Evolutionary conservation across 768 basidiomycete genomes (phyloP), one percentile per base, ranked within the genome.

Genomic region (Glaciozyma martinii): DNA sequence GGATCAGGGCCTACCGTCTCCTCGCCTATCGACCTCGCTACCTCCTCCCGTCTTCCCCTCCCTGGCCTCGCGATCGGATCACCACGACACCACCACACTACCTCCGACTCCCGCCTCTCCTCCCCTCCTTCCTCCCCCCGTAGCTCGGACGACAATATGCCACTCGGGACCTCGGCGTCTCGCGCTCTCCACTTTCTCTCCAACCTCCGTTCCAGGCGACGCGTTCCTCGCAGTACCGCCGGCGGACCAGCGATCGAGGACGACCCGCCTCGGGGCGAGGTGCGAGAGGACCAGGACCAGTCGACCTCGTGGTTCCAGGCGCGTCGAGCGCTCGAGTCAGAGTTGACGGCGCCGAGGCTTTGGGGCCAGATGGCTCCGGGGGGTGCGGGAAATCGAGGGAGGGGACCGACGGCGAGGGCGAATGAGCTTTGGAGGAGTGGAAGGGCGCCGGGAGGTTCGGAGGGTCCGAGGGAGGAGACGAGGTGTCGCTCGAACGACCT

Each of bases 351-450:
- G 21, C 33, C 44, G 33, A 10, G 33, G 15, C 50, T 59, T 5
- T 59, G 57, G 57, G 52, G 62, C 13, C 53, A 42, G 15, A 23
- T 27, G 23, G 12, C 58, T 43, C 12, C 16, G 30, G 25, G 19
- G 62, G n/a, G n/a, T n/a, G n/a, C n/a, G n/a, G n/a, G n/a, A n/a
- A n/a, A n/a, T 19, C 37, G 62, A 1, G 33, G 64, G 18, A n/a
- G 66, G 12, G 60, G 60, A 2, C 63, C 63, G 27, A 68, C 66
- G 16, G 44, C 61, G 40, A 18, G 21, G 5, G 59, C 60, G 29
- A 68, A 68, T 46, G 62, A 68, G 56, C 60, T 54, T 1, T 61
- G 66, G 66, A 46, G 66, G 7, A 30, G n/a, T 15, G 66, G 67
- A 0, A 21, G 43, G 5, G 4, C 4, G 18, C 56, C 63, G 23